Evolutionary conservation across 106 monocot genomes (phyloP), one percentile per base, ranked within the genome.

Genomic region (Iris macrosiphon): DNA sequence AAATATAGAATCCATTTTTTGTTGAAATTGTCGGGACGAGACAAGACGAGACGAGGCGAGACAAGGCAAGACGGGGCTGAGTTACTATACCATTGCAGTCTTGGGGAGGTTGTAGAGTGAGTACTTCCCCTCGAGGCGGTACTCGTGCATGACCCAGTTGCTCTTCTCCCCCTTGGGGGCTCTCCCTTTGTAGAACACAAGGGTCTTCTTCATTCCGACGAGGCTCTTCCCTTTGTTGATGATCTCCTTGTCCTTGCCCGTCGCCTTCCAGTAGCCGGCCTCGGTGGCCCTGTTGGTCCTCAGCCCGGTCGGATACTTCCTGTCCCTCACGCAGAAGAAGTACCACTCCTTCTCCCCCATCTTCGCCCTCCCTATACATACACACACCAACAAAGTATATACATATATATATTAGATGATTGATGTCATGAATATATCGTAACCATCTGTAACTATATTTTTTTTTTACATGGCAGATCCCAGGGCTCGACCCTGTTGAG

Each of bases 331-430:
- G 57, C 81, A 78, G 78, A 85, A 85, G 69, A 85, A 82, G 69
- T 85, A 91, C 81, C 74, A 78, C 55, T 84, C 84, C 49, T 91
- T 85, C 66, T 82, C 91, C 35, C 91, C 85, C 81, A 85, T 81
- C 33, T 73, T 91, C 13, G 81, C 81, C 44, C 31, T 75, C 17
- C 61, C 91, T 91, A 49, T 2, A 7, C 18, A 0, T 0, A 19
- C n/a, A 29, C n/a, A n/a, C n/a, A n/a, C n/a, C n/a, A 41, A 11
- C 31, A 42, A 30, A 17, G 16, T 19, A 56, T 23, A 20, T 9
- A 51, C 14, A 10, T n/a, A n/a, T n/a, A n/a, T n/a, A n/a, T n/a
- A 2, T 8, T 23, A 8, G 7, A 11, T 2, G 1, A 54, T 30
- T 43, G 21, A 30, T 13, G n/a, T 11, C 27, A 54, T 2, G 15